A percentile compares a stretch with the other conserved stretches of the same genome.
Conservation (phyloP, 495 filamentous ascomycete species). For the Talaromyces ruber region DNA sequence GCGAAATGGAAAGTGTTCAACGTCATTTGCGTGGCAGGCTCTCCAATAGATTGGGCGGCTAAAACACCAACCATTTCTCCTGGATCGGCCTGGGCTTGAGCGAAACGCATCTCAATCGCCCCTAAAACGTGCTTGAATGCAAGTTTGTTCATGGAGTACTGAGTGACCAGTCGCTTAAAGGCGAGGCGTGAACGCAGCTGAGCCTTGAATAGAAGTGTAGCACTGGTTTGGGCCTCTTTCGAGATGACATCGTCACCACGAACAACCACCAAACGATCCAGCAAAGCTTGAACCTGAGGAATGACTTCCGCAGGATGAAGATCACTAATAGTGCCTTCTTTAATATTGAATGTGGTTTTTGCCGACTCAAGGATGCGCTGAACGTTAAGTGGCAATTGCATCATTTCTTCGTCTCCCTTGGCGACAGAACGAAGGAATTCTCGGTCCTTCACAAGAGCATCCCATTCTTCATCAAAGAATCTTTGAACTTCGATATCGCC, state of each 20-base stretch:
- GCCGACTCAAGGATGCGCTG: constrained; percentile 84
- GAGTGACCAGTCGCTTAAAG: constrained; percentile 80
- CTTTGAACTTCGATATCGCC: constrained; percentile 80
- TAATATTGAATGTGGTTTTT: constrained; percentile 82
- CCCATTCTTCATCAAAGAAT: constrained; percentile 82
- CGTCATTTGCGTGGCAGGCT: constrained; percentile 99
- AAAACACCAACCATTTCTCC: constrained; percentile 99
- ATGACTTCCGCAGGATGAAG: constrained; percentile 85
- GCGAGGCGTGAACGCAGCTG: constrained; percentile 83
- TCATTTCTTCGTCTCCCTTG: constrained; percentile 64
- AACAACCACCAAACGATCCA: constrained; percentile 73
- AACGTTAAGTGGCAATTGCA: constrained; percentile 89
- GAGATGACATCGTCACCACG: constrained; percentile 78
- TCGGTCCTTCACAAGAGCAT: constrained; percentile 65
- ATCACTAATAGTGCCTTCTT: constrained; percentile 75
- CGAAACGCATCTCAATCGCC: constrained; percentile 81
- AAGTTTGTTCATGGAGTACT: constrained; percentile 78
- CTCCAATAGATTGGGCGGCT: constrained; percentile 96
- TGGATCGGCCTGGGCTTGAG: constrained; percentile 68
- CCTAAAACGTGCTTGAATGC: constrained; percentile 91
- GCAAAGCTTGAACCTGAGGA: constrained; percentile 64
- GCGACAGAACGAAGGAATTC: constrained; percentile 60
- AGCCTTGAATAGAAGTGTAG: constrained; percentile 84
- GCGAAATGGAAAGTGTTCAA: constrained; percentile 99
- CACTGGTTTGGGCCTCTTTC: constrained; percentile 75